Conservation (phyloP, 345 rosid species). For the Eucalyptus polybractea region DNA sequence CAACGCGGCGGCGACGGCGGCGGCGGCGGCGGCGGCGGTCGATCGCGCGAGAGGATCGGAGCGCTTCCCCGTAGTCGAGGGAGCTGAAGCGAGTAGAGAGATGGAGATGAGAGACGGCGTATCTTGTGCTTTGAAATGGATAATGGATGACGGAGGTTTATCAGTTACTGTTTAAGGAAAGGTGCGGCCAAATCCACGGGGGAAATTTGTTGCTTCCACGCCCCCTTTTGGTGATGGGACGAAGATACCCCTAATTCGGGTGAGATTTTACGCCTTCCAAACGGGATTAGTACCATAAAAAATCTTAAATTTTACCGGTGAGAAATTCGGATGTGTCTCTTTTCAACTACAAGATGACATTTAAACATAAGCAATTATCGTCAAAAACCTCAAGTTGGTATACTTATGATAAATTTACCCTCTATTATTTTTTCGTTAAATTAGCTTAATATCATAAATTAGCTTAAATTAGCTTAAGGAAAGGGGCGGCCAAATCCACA, state of each 20-base stretch:
- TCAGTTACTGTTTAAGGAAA: neutral
- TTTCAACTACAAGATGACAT: fast-evolving
- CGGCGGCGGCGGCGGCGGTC: neutral
- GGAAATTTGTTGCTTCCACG: neutral
- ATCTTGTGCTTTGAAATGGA: neutral
- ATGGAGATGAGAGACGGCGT: neutral
- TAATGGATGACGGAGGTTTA: neutral
- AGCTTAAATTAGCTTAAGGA: no score
- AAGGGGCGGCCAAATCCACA: no score
- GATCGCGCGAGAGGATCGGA: neutral
- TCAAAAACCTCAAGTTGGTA: fast-evolving
- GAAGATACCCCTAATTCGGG: neutral
- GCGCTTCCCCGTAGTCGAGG: no score
- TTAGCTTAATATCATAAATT: no score
- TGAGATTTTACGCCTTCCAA: neutral
- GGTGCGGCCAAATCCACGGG: neutral
- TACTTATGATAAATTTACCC: fast-evolving
- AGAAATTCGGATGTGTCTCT: fast-evolving
- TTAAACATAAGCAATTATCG: fast-evolving
- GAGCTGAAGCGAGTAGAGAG: neutral
- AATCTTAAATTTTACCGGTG: fast-evolving
- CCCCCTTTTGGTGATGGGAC: neutral
- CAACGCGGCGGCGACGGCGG: neutral
- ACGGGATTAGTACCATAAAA: no score
- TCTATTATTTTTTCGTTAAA: no score